Conservation (phyloP, 2,329 filamentous ascomycete genomes). For the Lasiodiplodia sp. region DNA sequence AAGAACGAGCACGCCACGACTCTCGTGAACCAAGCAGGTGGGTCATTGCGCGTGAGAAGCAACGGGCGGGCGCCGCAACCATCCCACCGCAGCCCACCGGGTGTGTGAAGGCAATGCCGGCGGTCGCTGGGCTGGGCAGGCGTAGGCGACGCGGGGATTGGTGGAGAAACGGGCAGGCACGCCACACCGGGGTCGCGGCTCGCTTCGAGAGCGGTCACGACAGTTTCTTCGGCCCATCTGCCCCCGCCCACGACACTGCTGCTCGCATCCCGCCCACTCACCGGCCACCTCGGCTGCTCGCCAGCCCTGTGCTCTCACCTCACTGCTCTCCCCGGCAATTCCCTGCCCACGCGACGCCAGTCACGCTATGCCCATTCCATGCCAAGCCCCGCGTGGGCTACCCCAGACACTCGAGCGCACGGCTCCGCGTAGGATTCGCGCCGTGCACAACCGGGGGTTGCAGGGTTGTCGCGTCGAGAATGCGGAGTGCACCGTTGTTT, state of each 20-base stretch:
- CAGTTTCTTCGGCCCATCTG: slow-evolving; percentile 12
- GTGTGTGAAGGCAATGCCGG: neutral
- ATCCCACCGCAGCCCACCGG: slow-evolving; percentile 28
- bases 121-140: slow-evolving; percentile 8
- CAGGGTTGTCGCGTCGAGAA: slow-evolving; percentile 12
- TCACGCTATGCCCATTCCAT: slow-evolving; percentile 23
- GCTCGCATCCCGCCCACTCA: neutral
- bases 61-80: neutral
- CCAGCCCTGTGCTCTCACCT: slow-evolving; percentile 2
- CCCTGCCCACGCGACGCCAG: slow-evolving; percentile 11
- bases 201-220: slow-evolving; percentile 4
- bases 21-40: slow-evolving; percentile 10
- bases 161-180: slow-evolving; percentile 18
- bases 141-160: slow-evolving; percentile 9
- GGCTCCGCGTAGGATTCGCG: slow-evolving; percentile 27
- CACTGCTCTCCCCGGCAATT: neutral
- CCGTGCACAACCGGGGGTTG: slow-evolving; percentile 20
- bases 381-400: slow-evolving; percentile 17
- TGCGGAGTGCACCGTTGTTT: slow-evolving; percentile 18
- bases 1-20: slow-evolving; percentile 24
- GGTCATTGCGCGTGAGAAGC: neutral
- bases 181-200: slow-evolving; percentile 9
- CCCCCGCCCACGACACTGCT: slow-evolving; percentile 15
- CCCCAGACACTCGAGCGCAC: slow-evolving; percentile 21
- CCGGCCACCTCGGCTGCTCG: neutral